A percentile compares a stretch with the other conserved stretches of the same genome.
phyloP scores from a whole-genome alignment of 306 rosid genomes.

The Ziziphus jujuba region DNA sequence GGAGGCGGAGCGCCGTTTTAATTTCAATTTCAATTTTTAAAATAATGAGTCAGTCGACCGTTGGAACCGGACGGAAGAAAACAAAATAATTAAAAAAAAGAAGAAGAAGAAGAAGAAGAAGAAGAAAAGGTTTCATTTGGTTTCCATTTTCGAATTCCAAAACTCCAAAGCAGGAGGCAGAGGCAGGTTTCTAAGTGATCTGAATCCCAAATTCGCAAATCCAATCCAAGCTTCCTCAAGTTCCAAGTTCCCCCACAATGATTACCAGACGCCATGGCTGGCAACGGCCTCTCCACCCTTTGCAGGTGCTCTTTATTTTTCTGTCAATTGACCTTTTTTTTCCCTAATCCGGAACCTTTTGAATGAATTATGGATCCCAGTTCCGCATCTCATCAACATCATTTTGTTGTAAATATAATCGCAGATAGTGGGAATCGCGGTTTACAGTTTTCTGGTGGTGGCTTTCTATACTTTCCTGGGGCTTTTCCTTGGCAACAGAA shows the following conservation, averaged over 20 bases:
- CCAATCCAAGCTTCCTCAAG: too few relatives aligned
- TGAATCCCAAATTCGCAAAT: too few relatives aligned
- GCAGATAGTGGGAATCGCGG: slow-evolving; percentile 80
- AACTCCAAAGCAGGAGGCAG: too few relatives aligned
- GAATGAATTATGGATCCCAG: background rate
- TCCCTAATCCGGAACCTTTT: background rate
- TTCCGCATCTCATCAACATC: background rate
- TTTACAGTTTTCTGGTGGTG: slow-evolving; percentile 60
- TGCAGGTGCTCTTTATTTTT: slow-evolving; percentile 50
- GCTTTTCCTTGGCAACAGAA: slow-evolving; percentile 67
- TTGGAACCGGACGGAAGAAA: too few relatives aligned
- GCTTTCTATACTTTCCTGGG: slow-evolving; percentile 79
- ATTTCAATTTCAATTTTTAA: too few relatives aligned
- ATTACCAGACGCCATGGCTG: slow-evolving; percentile 90
- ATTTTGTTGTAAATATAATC: background rate
- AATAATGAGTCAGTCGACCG: too few relatives aligned
- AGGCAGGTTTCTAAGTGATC: too few relatives aligned
- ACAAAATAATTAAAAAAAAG: too few relatives aligned
- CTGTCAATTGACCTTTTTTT: background rate
- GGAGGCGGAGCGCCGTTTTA: too few relatives aligned
- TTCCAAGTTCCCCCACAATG: background rate
- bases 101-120: too few relatives aligned
- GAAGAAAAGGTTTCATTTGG: too few relatives aligned
- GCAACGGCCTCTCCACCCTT: slow-evolving; percentile 87
- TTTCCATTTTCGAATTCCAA: too few relatives aligned